Evolutionary conservation across 805 yeast species (phyloP), one percentile per base, ranked within the genome.

Genomic region (Priceomyces castillae): DNA sequence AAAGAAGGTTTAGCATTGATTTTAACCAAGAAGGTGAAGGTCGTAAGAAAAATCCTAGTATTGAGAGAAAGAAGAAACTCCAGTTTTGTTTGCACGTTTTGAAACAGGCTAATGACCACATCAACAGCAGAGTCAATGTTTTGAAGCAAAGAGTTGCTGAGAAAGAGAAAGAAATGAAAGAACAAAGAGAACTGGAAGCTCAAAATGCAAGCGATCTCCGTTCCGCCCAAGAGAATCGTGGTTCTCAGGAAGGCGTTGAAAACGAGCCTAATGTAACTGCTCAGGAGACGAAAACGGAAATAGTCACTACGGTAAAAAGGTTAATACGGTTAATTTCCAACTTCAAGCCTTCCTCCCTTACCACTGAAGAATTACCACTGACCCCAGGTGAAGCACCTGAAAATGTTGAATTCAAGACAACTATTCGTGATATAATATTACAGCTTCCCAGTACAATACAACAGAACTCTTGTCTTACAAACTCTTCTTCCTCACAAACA

Each of bases 281-380:
- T 1, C 66, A 63, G 42, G 62, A 80, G 36, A 75, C 90, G 28
- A 85, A 87, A 49, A 78, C 82, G 51, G 99, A 92, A 52, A 88
- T 92, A 28, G 83, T 90, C 7, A 78, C 86, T 0, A 94, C 97
- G 0, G 90, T 94, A 19, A 87, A 88, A 60, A 92, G 89, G 58
- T 89, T 90, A 37, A 90, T 90, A 28, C 80, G 82, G 33, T 80
- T 92, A 30, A 86, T 94, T 9, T 87, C 97, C 3, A 86, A 86
- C 49, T 87, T 88, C 52, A 86, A 60, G 36, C 73, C 73, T 6
- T 61, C 68, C n/a, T 53, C 70, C 1, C 53, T 67, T 35, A 50
- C 53, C 17, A 52, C 61, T 0, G 53, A 51, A 19, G 30, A 47
- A 15, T 39, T 48, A 4, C 48, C 55, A 6, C 40, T 43, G 3